Base-by-base conservation (phyloP, 1,284 basidiomycete genomes). In the Malassezia yamatoensis region DNA sequence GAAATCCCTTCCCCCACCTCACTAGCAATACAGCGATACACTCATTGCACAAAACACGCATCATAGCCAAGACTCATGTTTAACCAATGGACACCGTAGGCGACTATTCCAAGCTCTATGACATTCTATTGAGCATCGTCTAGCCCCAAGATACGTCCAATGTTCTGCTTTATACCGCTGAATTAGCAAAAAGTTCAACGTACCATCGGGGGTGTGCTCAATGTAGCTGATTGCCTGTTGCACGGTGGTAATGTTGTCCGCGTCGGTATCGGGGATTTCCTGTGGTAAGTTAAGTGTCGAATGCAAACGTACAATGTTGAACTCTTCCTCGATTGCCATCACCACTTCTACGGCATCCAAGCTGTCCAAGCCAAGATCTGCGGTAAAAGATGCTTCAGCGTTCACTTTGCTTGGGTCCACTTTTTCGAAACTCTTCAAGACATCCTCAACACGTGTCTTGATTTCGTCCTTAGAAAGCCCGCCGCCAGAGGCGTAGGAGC, bases 281-380 rank as follows among this genome's bases (percentile, higher is more conserved):
- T 90, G 58, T 46, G 37, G 38, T 15, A 2, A 35, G 45, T 24
- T 20, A 9, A 9, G 39, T 16, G 9, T 16, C 10, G 10, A 15
- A 20, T 39, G 4, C 10, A 21, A 13, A 54, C 64, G 54, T 50
- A 66, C 65, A 43, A 68, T 68, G 49, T 59, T 58, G 65, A 81
- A 81, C 76, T 89, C 93, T 84, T 98, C 93, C 79, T 99, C 94
- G 66, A 99, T 87, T 45, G 93, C 90, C 91, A 99, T 96, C 70
- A 98, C 89, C 41, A 96, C 91, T 78, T 99, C 94, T 41, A 99
- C 93, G 44, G 90, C 84, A 77, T 98, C 94, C 72, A 99, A 80
- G 70, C 90, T 96, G 79, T 99, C 94, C 48, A 99, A 82, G 38
- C 90, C 87, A 56, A 99, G 83, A 80, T 98, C 90, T 48, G 82